Conservation (phyloP, 495 filamentous ascomycete species). For the Xylaria cubensis region DNA sequence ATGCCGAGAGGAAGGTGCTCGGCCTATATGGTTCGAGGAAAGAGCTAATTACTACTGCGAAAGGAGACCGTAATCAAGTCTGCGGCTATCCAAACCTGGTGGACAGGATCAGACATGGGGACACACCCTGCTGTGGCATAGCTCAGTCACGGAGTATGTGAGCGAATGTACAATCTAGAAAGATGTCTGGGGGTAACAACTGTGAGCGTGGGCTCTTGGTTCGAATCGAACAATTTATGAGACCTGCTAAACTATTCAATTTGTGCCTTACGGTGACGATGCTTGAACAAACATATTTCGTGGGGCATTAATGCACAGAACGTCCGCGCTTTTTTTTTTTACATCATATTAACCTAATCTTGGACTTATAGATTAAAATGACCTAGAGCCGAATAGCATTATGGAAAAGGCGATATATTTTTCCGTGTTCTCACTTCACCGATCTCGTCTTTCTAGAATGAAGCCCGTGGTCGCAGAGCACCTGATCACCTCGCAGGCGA, state of each 20-base stretch:
- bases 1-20: background rate
- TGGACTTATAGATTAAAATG: too few species aligned
- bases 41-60: background rate
- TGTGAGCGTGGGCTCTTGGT: background rate
- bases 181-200: background rate
- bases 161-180: background rate
- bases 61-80: background rate
- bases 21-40: background rate
- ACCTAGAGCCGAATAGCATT: too few species aligned
- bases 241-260: background rate
- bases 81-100: background rate
- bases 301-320: background rate
- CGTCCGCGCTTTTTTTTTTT: too few species aligned
- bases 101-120: background rate
- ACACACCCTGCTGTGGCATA: background rate
- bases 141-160: background rate
- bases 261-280: background rate
- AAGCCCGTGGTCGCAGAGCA: too few species aligned
- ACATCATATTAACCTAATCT: too few species aligned
- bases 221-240: background rate
- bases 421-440: background rate
- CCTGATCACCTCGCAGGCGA: background rate
- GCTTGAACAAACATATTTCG: background rate
- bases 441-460: too few species aligned
- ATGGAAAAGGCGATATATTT: background rate